Evolutionary conservation across 345 rosid genomes (phyloP).

Genomic region (Populus simonii): DNA sequence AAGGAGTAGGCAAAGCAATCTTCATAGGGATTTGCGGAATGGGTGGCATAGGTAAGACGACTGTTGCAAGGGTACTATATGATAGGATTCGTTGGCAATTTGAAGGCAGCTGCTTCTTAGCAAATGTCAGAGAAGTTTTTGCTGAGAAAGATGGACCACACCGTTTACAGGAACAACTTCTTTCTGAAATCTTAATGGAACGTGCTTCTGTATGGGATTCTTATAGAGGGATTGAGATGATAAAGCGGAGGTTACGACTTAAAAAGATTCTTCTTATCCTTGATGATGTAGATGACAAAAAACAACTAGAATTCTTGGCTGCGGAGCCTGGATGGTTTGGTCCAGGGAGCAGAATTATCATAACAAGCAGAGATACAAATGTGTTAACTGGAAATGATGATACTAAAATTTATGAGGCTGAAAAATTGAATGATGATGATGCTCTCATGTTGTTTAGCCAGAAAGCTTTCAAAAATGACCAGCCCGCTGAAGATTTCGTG

Average conservation of each 20-base stretch:
- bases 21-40: slow-evolving; percentile 1
- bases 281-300: slow-evolving; percentile 8
- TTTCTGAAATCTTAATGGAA: slow-evolving; percentile 2
- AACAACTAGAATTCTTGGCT: not conserved
- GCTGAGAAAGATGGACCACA: not conserved
- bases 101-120: slow-evolving; percentile 7
- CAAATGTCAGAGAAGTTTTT: slow-evolving; percentile 10
- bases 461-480: slow-evolving; percentile 1
- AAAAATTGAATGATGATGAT: not conserved
- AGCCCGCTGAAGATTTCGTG: not conserved
- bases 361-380: slow-evolving; percentile 1
- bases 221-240: not conserved
- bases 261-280: slow-evolving; percentile 11
- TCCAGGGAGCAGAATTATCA: slow-evolving; percentile 16
- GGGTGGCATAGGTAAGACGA: slow-evolving; percentile 5
- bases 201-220: not conserved
- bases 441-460: slow-evolving; percentile 9
- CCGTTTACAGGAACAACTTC: not conserved
- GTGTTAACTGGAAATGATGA: not conserved
- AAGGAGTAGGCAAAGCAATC: not conserved
- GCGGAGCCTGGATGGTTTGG: not conserved
- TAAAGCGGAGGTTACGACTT: not conserved
- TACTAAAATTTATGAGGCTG: not conserved
- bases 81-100: not conserved
- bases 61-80: slow-evolving; percentile 1